phyloP scores from a whole-genome alignment of 768 basidiomycete genomes.

The Pulveroboletus sp. region DNA sequence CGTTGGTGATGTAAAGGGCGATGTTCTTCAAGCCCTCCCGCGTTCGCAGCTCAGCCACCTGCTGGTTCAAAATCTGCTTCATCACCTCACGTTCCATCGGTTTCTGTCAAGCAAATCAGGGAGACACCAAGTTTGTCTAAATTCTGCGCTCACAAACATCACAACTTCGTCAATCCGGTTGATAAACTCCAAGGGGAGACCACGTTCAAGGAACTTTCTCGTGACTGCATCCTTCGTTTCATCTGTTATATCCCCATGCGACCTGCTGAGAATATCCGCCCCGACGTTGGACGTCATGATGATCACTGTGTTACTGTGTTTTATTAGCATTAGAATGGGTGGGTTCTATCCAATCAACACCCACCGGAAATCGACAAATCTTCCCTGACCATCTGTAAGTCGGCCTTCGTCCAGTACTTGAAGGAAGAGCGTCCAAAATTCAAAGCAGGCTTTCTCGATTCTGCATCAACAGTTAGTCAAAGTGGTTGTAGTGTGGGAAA shows the following conservation, averaged over 20 bases:
- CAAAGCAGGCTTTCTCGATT: slow-evolving; percentile 44
- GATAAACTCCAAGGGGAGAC: slow-evolving; percentile 84
- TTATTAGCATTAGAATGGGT: background rate
- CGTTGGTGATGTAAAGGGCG: background rate
- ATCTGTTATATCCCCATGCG: no score
- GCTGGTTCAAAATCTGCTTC: slow-evolving; percentile 40
- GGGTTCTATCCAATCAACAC: background rate
- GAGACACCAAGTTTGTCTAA: no score
- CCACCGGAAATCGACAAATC: slow-evolving; percentile 9
- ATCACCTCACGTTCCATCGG: background rate
- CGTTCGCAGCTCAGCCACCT: slow-evolving; percentile 8
- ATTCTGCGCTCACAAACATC: slow-evolving; percentile 50
- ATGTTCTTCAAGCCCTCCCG: slow-evolving; percentile 2
- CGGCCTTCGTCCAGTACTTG: slow-evolving; percentile 47
- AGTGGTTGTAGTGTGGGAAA: background rate
- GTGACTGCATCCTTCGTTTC: slow-evolving; percentile 66
- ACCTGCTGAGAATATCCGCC: slow-evolving; percentile 38
- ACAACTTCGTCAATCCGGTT: slow-evolving; percentile 82
- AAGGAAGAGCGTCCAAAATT: slow-evolving; percentile 44
- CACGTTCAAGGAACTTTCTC: slow-evolving; percentile 65
- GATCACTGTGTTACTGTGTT: slow-evolving; percentile 72
- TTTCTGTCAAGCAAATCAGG: no score
- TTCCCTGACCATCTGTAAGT: slow-evolving; percentile 37
- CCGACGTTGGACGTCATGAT: slow-evolving; percentile 90
- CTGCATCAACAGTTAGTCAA: background rate